Evolutionary conservation across 2,329 filamentous ascomycete genomes (phyloP).

Genomic region (Botrytis aclada): DNA sequence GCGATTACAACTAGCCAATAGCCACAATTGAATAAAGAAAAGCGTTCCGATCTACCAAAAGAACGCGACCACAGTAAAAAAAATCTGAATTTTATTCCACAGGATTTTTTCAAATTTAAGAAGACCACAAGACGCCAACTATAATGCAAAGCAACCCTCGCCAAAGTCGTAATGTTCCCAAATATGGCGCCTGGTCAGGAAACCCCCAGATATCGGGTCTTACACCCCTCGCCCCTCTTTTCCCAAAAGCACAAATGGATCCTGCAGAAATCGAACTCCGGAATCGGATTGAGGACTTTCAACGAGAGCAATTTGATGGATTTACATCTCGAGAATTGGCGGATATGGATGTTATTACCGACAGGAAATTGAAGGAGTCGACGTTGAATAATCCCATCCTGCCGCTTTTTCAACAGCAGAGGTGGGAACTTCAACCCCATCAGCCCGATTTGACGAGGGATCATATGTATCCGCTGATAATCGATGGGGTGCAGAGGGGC

Average conservation of each 20-base stretch:
- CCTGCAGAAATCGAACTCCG: background rate
- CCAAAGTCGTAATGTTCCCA: background rate
- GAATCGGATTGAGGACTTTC: conserved; percentile 6
- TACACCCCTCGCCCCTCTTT: conserved; percentile 9
- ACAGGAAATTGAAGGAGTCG: conserved; percentile 14
- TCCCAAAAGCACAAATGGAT: background rate
- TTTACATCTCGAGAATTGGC: conserved; percentile 25
- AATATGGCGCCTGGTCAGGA: conserved; percentile 3
- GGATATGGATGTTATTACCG: conserved; percentile 25
- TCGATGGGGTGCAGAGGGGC: conserved; percentile 10
- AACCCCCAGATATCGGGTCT: background rate
- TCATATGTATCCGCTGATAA: conserved; percentile 21
- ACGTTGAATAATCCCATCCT: conserved; percentile 23
- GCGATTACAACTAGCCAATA: background rate
- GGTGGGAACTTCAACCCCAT: conserved; percentile 20
- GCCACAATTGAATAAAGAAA: background rate
- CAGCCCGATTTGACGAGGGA: conserved; percentile 6
- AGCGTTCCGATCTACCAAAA: no score
- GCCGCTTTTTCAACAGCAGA: conserved; percentile 17
- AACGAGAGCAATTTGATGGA: conserved; percentile 14
- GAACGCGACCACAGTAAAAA: background rate
- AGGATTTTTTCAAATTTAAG: background rate
- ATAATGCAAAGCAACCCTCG: background rate
- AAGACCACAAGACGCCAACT: background rate
- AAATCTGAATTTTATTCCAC: background rate